phyloP scores from a whole-genome alignment of 257 asterid genomes.

The Paulownia fortunei region DNA sequence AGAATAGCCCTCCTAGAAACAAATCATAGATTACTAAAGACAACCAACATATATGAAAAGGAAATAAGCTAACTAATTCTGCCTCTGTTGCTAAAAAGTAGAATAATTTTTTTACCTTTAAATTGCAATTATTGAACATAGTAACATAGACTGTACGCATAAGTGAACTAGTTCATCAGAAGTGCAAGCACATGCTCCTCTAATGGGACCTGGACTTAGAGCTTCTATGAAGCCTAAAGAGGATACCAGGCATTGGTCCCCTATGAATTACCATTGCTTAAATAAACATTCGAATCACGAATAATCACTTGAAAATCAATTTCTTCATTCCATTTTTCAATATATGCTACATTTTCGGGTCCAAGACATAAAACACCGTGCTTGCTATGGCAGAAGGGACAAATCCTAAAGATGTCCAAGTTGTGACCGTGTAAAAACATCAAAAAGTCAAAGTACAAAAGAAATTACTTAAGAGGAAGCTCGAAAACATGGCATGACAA shows the following conservation, averaged over 20 bases:
- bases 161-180: too few species aligned
- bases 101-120: neutral
- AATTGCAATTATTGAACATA: neutral
- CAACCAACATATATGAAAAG: too few species aligned
- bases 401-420: neutral
- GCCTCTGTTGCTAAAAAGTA: neutral
- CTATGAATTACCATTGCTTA: neutral
- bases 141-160: too few species aligned
- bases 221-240: neutral
- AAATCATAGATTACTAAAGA: too few species aligned
- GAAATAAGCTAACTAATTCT: too few species aligned
- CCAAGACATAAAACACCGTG: neutral
- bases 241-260: neutral
- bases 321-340: neutral
- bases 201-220: neutral
- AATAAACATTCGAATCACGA: neutral
- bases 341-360: neutral
- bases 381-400: neutral
- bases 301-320: neutral
- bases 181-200: too few species aligned
- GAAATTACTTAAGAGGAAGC: neutral
- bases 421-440: neutral
- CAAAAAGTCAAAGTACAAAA: neutral
- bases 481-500: neutral
- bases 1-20: too few species aligned